Evolutionary conservation across 768 basidiomycete species (phyloP), one percentile per base, ranked within the genome.

Genomic region (Boletus rex-veris): DNA sequence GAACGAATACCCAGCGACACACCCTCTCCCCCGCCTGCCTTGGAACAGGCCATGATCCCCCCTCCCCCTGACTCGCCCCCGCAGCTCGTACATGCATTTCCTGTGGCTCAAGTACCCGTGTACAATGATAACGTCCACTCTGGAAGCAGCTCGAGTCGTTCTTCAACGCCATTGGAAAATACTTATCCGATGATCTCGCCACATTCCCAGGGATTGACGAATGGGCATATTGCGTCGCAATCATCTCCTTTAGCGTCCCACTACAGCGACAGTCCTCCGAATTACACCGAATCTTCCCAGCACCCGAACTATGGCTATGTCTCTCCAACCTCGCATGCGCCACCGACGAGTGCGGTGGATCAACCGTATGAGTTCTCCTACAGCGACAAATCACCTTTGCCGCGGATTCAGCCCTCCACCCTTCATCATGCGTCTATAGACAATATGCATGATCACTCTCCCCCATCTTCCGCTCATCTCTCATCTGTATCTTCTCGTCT

Each of bases 11-110:
- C 65, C 12, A 60, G 58, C 40, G 58, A 60, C 28, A 47, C 66
- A 10, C 68, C 69, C 4, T 67, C 67, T 3, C 64, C 70, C 11
- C 70, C 81, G 0, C 80, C 78, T 5, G 71, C 80, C 8, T 57
- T 82, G 24, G 80, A 77, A 54, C 77, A 71, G 0, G 77, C 78
- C 6, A 60, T 62, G 3, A 55, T 71, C 0, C 71, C 69, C 1
- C 71, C 78, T 0, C 78, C 81, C 0, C 82, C 82, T 0, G 77
- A 83, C 42, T 81, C 83, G 0, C 81, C 83, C 0, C 83, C 82
- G 0, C 72, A 79, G 1, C 72, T 84, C 37, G 76, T 77, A 0
- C 80, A 77, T 15, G 81, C 83, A 0, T 72, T 58, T 26, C 30
- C 62, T 11, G 39, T 64, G 2, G 18, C 56, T 3, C 48, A 63